Evolutionary conservation across 2,329 filamentous ascomycete species (phyloP), one percentile per base, ranked within the genome.

Genomic region (Fusarium pininemorale): DNA sequence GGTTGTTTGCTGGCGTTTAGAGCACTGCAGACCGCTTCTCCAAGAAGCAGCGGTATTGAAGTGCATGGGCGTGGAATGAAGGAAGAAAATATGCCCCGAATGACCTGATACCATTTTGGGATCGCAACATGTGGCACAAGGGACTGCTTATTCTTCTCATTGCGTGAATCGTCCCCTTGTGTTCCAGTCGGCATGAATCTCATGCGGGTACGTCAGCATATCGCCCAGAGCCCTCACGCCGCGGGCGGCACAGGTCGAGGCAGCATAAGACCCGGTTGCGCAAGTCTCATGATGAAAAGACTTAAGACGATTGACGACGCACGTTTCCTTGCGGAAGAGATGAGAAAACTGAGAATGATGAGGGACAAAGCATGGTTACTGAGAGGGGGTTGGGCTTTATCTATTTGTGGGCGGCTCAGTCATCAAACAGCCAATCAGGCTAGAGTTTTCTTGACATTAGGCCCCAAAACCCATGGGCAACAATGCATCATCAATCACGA

Each of bases 341-440:
- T 13, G 26, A 41, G 28, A 56, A 51, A 48, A 56, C 22, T 22
- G 26, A 30, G 32, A 59, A 24, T 32, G 69, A 59, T 72, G 69
- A 68, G 44, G 45, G 48, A 69, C 66, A 55, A 72, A 69, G 45
- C 39, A 47, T 38, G 22, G 22, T 24, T 24, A 54, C 48, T 66
- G 56, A 68, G 59, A 70, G 70, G 63, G 62, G 48, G 44, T 69
- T 61, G 50, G 64, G 53, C 54, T 57, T 70, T 73, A 73, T 70
- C 44, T 64, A 63, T 69, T 69, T 64, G 69, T 68, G 57, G 69
- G 55, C 24, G 39, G 45, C 47, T 18, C 18, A 42, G 35, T 37
- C 38, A 44, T 39, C 24, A 39, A n/a, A n/a, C 11, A 51, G 16
- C 70, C 70, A 73, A 73, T 73, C 70, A 65, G 13, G 28, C 51